Base-by-base conservation (phyloP, 2,329 filamentous ascomycete genomes). In the Trichoderma sp. region DNA sequence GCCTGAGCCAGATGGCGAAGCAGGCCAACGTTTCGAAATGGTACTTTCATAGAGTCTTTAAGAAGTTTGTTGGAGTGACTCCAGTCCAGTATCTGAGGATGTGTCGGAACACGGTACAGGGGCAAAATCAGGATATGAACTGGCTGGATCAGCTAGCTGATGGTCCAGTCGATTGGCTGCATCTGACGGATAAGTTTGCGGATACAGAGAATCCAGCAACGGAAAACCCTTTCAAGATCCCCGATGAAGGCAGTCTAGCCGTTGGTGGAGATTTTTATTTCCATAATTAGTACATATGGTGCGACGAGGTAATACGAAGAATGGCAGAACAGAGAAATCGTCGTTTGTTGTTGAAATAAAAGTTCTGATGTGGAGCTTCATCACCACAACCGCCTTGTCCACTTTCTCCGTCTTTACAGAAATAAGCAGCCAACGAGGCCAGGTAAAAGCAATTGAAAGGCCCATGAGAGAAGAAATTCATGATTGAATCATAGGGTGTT, bases 11-110 rank as follows among this genome's bases (percentile, higher is more conserved):
- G 24, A 63, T 63, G 60, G 60, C 60, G 34, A 63, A 36, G 21
- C 34, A 63, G 6, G 60, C 60, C 60, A 63, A 63, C 24, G 60
- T 63, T 9, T 63, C 60, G 15, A 63, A 63, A 28, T 63, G 34
- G 60, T 63, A 63, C 36, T 63, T 63, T 24, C 60, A 63, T 39
- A 63, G 60, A 43, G 34, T 63, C 15, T 63, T 63, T 63, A 63
- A 63, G 36, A 63, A 63, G n/a, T 43, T 15, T 11, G 36, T 63
- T 43, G 60, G 60, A 4, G 60, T 63, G 18, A 63, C 60, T 11
- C 60, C 60, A 9, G 60, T 63, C 7, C 60, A 63, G 36, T 63
- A 63, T 26, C n/a, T 63, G 21, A 63, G 36, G 34, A 63, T 43
- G 26, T 63, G 60, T 36, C 60, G 60, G 24, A 36, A 63, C 34